phyloP scores from a whole-genome alignment of 2,329 filamentous ascomycete species.

The Colletotrichum melonis region DNA sequence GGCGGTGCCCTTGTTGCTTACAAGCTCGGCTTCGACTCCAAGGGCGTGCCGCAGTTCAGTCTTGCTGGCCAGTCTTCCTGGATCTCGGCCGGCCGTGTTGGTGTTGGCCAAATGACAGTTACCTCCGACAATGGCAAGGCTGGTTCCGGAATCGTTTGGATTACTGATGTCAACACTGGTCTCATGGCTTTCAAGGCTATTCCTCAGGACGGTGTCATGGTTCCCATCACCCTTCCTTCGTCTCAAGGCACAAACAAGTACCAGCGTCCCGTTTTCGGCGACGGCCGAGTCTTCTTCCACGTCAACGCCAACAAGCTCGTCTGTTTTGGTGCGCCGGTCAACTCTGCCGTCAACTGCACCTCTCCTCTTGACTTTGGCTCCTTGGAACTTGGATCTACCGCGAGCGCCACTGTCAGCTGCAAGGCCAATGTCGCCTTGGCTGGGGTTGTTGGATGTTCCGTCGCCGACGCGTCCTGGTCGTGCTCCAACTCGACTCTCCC shows the following conservation, averaged over 20 bases:
- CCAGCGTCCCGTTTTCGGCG: constrained; percentile 53
- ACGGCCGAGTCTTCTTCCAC: constrained; percentile 49
- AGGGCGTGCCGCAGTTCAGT: constrained; percentile 45
- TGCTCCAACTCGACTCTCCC: constrained; percentile 52
- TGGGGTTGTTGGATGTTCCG: constrained; percentile 49
- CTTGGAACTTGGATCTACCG: constrained; percentile 46
- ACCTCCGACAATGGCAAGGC: constrained; percentile 49
- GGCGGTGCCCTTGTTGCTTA: constrained; percentile 38
- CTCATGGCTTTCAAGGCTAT: constrained; percentile 53
- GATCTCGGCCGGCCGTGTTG: constrained; percentile 43
- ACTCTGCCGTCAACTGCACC: constrained; percentile 52
- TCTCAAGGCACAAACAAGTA: constrained; percentile 53
- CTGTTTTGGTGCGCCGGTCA: constrained; percentile 53
- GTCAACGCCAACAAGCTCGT: constrained; percentile 45
- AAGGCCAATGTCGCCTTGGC: constrained; percentile 50
- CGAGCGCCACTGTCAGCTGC: constrained; percentile 47
- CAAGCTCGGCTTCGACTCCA: constrained; percentile 37
- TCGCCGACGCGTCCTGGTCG: constrained; percentile 49
- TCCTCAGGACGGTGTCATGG: constrained; percentile 48
- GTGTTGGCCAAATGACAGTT: constrained; percentile 47
- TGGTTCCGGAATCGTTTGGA: constrained; percentile 53
- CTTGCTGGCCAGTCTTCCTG: constrained; percentile 42
- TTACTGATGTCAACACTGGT: constrained; percentile 51
- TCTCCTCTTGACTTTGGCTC: constrained; percentile 52
- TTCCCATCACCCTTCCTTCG: constrained; percentile 48